phyloP scores from a whole-genome alignment of 371 early-diverging fungal species.

The Mucor lusitanicus region DNA sequence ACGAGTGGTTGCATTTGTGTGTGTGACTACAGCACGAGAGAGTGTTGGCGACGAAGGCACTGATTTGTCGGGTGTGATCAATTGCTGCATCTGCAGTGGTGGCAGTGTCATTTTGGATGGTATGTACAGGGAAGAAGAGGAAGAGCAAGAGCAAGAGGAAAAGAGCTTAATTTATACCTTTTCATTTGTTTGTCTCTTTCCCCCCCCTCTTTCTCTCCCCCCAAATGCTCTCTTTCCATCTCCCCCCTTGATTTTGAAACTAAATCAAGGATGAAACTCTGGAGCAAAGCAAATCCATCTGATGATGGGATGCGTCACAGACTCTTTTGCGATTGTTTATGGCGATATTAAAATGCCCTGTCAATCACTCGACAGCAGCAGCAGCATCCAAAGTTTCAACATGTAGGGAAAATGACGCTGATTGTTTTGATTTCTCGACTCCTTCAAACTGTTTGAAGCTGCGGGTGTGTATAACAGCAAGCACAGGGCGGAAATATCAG shows the following conservation, averaged over 20 bases:
- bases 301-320: constrained; percentile 20
- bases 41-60: constrained; percentile 31
- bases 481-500: neutral
- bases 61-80: constrained; percentile 35
- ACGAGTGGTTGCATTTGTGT: constrained; percentile 29
- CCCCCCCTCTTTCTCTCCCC: neutral
- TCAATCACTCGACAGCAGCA: neutral
- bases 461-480: neutral
- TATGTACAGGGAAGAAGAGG: constrained; percentile 3
- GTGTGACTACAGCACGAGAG: constrained; percentile 30
- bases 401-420: constrained; percentile 5
- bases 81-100: neutral
- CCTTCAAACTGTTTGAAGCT: constrained; percentile 24
- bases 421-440: neutral
- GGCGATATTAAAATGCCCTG: constrained; percentile 13
- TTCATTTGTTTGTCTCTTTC: neutral
- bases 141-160: neutral
- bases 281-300: neutral
- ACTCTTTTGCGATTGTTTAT: constrained; percentile 8
- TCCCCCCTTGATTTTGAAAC: neutral
- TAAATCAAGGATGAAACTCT: neutral
- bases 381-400: neutral
- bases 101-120: neutral
- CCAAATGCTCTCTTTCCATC: neutral
- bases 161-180: constrained; percentile 16